These are phyloP conservation scores for Cryphonectria naterciae DNA, from an alignment of 2,329 filamentous ascomycete genomes.

Conservation along the genomic window DNA sequence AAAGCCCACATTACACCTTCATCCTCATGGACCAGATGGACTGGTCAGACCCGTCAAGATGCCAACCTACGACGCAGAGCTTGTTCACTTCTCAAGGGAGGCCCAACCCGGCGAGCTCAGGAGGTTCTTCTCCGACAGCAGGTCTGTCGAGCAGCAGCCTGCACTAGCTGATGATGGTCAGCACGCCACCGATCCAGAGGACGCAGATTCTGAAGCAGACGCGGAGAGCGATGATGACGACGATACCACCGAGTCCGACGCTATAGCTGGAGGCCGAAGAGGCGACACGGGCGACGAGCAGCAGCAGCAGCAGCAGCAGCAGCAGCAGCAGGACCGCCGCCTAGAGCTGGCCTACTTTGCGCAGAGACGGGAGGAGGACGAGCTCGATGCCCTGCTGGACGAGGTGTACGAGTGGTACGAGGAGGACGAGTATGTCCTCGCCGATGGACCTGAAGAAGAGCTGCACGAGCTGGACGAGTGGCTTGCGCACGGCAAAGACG, in stretches of 20 bases:
- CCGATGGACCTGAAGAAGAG: not conserved
- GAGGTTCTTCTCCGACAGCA: not conserved
- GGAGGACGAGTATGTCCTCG: not conserved
- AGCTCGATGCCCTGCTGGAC: not conserved
- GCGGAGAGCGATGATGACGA: not conserved
- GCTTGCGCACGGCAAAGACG: not conserved
- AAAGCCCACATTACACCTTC: not conserved
- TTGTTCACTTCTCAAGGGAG: not conserved
- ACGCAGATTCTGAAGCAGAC: not conserved
- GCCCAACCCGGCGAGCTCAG: not conserved
- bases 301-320: not conserved
- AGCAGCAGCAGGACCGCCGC: not conserved
- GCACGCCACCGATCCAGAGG: not conserved
- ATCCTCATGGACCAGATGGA: not conserved
- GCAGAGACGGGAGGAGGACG: not conserved
- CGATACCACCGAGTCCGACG: not conserved
- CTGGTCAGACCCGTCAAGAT: not conserved
- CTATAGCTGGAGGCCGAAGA: not conserved
- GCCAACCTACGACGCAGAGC: not conserved
- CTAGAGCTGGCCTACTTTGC: not conserved
- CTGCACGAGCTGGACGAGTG: not conserved
- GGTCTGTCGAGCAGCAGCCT: conserved; percentile 1
- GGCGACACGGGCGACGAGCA: not conserved
- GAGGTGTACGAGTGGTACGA: conserved; percentile 4
- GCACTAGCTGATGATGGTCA: not conserved